phyloP scores from a whole-genome alignment of 2,329 filamentous ascomycete genomes.

The Corinectria fuckeliana region DNA sequence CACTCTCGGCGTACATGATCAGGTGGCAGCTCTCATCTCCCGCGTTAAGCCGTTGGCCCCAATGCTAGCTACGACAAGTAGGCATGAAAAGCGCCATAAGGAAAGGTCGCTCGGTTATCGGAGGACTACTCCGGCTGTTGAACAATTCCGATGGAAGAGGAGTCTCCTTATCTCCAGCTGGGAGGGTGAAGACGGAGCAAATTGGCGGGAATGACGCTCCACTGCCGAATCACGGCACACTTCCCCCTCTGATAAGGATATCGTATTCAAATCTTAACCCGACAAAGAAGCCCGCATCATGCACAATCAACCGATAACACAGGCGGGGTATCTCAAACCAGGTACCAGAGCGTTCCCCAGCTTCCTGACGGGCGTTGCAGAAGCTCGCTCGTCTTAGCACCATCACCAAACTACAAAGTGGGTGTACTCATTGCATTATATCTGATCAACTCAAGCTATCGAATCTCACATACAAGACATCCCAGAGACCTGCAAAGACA shows the following conservation, averaged over 20 bases:
- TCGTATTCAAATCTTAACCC: background rate
- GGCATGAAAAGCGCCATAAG: background rate
- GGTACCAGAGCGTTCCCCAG: background rate
- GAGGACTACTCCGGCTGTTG: background rate
- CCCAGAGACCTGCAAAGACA: background rate
- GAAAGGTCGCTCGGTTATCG: background rate
- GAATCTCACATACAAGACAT: background rate
- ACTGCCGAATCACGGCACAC: background rate
- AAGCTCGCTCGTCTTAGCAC: background rate
- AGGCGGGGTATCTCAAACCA: background rate
- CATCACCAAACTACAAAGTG: background rate
- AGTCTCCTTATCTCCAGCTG: background rate
- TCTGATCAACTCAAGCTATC: background rate
- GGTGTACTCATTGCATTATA: background rate
- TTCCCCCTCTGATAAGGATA: background rate
- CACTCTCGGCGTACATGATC: background rate
- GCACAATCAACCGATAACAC: background rate
- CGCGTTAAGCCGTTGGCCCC: background rate
- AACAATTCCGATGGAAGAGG: background rate
- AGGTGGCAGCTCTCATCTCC: background rate
- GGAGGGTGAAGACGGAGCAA: background rate
- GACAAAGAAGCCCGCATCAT: background rate
- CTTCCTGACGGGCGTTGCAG: background rate
- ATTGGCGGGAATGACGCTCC: background rate
- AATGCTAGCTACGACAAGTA: background rate